A percentile compares a stretch with the other conserved stretches of the same genome.
These are phyloP conservation scores for Ehretia macrophylla DNA, from an alignment of 257 asterid species.

Conservation along the genomic window DNA sequence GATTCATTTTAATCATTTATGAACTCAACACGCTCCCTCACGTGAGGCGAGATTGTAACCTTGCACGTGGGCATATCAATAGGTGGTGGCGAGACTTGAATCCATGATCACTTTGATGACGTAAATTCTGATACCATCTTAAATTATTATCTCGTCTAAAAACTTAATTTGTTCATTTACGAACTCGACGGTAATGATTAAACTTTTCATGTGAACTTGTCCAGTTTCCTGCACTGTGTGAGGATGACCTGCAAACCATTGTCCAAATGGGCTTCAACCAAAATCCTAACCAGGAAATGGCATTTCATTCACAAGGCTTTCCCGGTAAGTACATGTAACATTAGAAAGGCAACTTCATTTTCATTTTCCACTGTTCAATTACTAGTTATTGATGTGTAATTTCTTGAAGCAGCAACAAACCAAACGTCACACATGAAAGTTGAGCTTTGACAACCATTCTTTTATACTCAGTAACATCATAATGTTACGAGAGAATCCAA, in stretches of 20 bases:
- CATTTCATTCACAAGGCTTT: conserved; percentile 34
- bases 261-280: conserved; percentile 74
- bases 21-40: too few species aligned
- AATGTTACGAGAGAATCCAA: background rate
- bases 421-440: conserved; percentile 55
- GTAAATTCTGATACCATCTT: too few species aligned
- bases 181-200: too few species aligned
- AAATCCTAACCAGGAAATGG: conserved; percentile 22
- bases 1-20: too few species aligned
- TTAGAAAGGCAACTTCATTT: background rate
- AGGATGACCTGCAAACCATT: conserved; percentile 87
- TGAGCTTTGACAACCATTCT: conserved; percentile 41
- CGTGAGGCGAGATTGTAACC: too few species aligned
- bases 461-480: background rate
- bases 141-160: too few species aligned
- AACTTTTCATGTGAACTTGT: background rate
- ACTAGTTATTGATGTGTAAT: background rate
- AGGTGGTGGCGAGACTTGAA: too few species aligned
- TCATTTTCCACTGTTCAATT: background rate
- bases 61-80: too few species aligned
- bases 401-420: conserved; percentile 39
- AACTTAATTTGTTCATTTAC: too few species aligned
- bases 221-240: conserved; percentile 62
- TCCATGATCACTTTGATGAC: too few species aligned
- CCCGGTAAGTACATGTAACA: conserved; percentile 40